Evolutionary conservation across 495 filamentous ascomycete species (phyloP), one percentile per base, ranked within the genome.

Genomic region (Aspergillus nanangensis): DNA sequence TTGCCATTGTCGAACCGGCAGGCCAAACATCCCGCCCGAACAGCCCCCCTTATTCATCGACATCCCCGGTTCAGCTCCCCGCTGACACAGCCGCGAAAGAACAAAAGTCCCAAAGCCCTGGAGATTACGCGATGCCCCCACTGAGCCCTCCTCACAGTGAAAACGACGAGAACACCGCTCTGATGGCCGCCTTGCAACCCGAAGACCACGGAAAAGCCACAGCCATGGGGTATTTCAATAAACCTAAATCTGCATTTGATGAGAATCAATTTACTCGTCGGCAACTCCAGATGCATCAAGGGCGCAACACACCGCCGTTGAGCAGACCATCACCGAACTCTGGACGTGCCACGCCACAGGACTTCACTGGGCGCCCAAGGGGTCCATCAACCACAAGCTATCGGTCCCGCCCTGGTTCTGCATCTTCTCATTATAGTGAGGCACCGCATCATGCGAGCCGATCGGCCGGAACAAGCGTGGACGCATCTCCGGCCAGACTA

Each of bases 161-260:
- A 45, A 70, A 73, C 15, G 83, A 81, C 2, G 83, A 90, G 11
- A 68, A 70, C 9, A 52, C 69, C 0, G 62, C 78, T 0, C 63
- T 84, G 11, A 61, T 80, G 38, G 65, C 72, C 8, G 67, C 86
- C 11, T 72, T 92, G 8, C 81, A 87, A 47, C 84, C 88, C 0
- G 83, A 83, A 49, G 90, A 95, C 51, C 69, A 79, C 32, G 89
- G 88, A 15, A 94, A 94, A 63, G 88, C 90, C 10, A 94, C 90
- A 1, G 88, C 88, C 4, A 75, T 89, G 63, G 88, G 88, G 13
- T 74, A 88, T 1, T 95, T 95, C 67, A 84, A 90, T 44, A 89
- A 89, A 51, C 87, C 90, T 2, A 68, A 62, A 17, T 77, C 83
- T 32, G 72, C 77, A 8, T 95, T 90, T 43, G 86, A 93, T 53